phyloP scores from a whole-genome alignment of 2,329 filamentous ascomycete species.

The Cordyceps militaris region DNA sequence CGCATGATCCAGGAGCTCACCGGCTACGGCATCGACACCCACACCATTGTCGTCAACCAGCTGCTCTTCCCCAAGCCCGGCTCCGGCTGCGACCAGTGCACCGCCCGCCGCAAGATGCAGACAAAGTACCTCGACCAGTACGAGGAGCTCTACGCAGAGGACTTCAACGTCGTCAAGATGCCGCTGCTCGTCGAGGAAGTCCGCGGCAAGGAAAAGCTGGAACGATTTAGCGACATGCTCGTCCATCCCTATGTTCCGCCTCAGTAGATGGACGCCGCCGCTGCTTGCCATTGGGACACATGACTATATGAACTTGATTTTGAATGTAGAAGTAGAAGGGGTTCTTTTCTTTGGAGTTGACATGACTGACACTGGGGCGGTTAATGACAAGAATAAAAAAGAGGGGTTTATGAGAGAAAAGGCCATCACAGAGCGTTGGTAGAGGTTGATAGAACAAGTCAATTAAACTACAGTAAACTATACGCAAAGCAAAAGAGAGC shows the following conservation, averaged over 20 bases:
- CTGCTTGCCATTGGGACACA: neutral
- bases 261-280: slow-evolving; percentile 22
- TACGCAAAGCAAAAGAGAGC: neutral
- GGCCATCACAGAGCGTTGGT: neutral
- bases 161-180: slow-evolving; percentile 98
- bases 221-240: slow-evolving; percentile 83
- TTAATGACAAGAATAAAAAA: neutral
- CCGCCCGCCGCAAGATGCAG: slow-evolving; percentile 93
- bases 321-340: neutral
- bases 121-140: slow-evolving; percentile 99
- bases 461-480: neutral
- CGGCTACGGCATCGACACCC: slow-evolving; percentile 89
- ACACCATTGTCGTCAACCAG: slow-evolving; percentile 97
- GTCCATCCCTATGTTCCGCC: slow-evolving; percentile 69
- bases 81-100: slow-evolving; percentile 90
- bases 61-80: slow-evolving; percentile 83
- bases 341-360: neutral
- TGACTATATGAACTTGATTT: neutral
- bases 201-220: slow-evolving; percentile 85
- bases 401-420: neutral
- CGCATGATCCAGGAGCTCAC: slow-evolving; percentile 98
- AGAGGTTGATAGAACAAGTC: neutral
- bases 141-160: slow-evolving; percentile 92
- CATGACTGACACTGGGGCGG: neutral
- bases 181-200: slow-evolving; percentile 93